Evolutionary conservation across 2,329 filamentous ascomycete genomes (phyloP), one percentile per base, ranked within the genome.

Genomic region (Pseudocercospora vitis): DNA sequence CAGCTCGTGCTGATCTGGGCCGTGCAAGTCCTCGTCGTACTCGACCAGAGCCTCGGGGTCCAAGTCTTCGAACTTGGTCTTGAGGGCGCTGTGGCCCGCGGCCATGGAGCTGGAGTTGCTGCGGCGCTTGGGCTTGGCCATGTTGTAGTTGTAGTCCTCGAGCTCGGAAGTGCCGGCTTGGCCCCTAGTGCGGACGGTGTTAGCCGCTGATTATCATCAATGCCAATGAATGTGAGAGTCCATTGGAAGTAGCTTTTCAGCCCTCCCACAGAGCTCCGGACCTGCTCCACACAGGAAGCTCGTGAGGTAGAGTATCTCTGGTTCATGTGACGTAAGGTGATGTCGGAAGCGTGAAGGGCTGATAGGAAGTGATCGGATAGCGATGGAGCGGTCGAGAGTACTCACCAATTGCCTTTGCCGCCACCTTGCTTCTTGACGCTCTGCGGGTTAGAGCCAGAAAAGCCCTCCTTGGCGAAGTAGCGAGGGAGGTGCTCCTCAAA

Each of bases 351-450:
- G 48, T 39, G 45, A 29, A 51, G 39, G 29, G 35, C 26, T 24
- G 32, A 39, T 48, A 55, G 53, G 53, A 58, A 57, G 48, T 35
- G 35, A 45, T 40, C 42, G 53, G 48, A 52, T 42, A 48, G 53
- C 32, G 51, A 44, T 42, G 42, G 23, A 16, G 48, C 39, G 48
- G 45, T 9, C 23, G 16, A 31, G 33, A 32, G 26, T 52, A 67
- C 86, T 74, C 82, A 96, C 92, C 92, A 99, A 75, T 96, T 96
- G 70, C 88, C 90, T 74, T 89, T 91, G 64, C 92, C 92, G 63
- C 83, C 87, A 60, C 92, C 92, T 68, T 95, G 89, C 80, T 99
- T 99, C 85, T 99, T 99, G 70, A 88, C 86, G 80, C 95, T 94
- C 74, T 89, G 91, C 57, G 94, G 92, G 69, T 95, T 89, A 64